Conservation (phyloP, 1,139 yeast species). For the Kodamaea suecica region DNA sequence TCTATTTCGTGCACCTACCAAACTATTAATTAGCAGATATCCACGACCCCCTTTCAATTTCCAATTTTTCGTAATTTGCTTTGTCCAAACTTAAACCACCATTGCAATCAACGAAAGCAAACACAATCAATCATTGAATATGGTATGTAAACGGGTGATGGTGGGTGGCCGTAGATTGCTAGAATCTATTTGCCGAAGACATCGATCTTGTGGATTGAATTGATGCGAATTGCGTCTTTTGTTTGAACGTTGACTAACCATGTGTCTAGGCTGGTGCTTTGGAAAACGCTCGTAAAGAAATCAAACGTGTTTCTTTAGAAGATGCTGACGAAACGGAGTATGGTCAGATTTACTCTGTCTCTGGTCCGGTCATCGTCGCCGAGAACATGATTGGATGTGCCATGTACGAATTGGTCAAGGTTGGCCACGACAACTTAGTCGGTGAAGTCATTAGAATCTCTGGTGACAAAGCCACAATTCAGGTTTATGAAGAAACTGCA, state of each 20-base stretch:
- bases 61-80: neutral
- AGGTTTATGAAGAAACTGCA: slow-evolving; percentile 98
- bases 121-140: slow-evolving; percentile 1
- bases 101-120: too few relatives aligned
- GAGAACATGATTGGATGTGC: slow-evolving; percentile 99
- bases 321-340: slow-evolving; percentile 75
- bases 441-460: slow-evolving; percentile 98
- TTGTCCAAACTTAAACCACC: too few relatives aligned
- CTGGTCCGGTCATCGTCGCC: slow-evolving; percentile 97
- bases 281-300: slow-evolving; percentile 94
- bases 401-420: slow-evolving; percentile 97
- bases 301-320: slow-evolving; percentile 79
- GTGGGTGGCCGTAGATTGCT: neutral
- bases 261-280: slow-evolving; percentile 80
- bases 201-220: too few relatives aligned
- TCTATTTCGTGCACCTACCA: too few relatives aligned
- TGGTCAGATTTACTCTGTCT: slow-evolving; percentile 88
- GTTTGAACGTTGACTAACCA: neutral
- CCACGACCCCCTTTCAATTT: neutral
- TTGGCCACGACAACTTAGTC: slow-evolving; percentile 93
- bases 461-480: slow-evolving; percentile 95
- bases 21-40: neutral
- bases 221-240: too few relatives aligned
- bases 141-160: slow-evolving; percentile 2
- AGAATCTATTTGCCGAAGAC: too few relatives aligned